These are phyloP conservation scores for Diplotaxis tenuifolia DNA, from an alignment of 345 rosid species.

Conservation along the genomic window DNA sequence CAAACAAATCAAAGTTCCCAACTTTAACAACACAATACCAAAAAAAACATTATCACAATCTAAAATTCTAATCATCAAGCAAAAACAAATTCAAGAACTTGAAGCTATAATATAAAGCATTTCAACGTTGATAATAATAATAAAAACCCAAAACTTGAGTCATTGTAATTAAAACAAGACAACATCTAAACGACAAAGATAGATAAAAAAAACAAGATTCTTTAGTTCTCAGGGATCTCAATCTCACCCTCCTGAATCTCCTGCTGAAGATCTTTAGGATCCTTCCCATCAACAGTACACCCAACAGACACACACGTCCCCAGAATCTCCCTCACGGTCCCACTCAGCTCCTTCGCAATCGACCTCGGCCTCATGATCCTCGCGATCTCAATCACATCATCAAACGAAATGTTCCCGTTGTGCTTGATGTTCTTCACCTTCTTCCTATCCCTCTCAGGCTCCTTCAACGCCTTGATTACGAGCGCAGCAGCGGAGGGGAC, in stretches of 20 bases:
- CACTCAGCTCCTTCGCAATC: slow-evolving; percentile 42
- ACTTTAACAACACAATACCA: neutral
- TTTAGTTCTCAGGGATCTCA: slow-evolving; percentile 38
- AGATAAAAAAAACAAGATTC: neutral
- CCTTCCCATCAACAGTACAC: slow-evolving; percentile 67
- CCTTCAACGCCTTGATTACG: slow-evolving; percentile 54
- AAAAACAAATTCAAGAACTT: neutral
- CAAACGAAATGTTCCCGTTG: slow-evolving; percentile 38
- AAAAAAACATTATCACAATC: too few relatives aligned
- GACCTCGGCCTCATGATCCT: slow-evolving; percentile 43
- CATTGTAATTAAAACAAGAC: slow-evolving; percentile 25
- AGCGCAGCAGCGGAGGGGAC: slow-evolving; percentile 61
- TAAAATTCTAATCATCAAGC: neutral
- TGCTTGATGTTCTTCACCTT: slow-evolving; percentile 43
- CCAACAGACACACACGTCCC: slow-evolving; percentile 45
- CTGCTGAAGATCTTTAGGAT: slow-evolving; percentile 45
- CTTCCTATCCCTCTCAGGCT: slow-evolving; percentile 42
- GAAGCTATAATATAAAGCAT: neutral
- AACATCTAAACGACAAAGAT: slow-evolving; percentile 9
- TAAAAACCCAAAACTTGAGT: slow-evolving; percentile 33
- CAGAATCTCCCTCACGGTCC: slow-evolving; percentile 44
- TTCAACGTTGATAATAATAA: slow-evolving; percentile 7
- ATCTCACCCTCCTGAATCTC: slow-evolving; percentile 47
- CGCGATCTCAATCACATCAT: slow-evolving; percentile 40
- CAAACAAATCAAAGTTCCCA: neutral